phyloP scores from a whole-genome alignment of 1,284 basidiomycete species.

The Neolentinus lepideus region DNA sequence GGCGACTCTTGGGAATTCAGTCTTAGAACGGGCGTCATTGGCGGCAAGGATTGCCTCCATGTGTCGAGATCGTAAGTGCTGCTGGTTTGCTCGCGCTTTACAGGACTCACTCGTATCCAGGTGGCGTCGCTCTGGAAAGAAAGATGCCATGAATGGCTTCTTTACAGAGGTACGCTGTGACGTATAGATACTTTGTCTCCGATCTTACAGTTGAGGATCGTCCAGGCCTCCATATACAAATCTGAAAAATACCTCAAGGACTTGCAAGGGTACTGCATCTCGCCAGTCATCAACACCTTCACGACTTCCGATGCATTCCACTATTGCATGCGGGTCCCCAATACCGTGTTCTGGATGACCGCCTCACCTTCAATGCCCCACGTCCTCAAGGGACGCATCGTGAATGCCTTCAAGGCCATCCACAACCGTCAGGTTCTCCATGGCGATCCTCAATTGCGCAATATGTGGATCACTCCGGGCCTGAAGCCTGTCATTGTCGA shows the following conservation, averaged over 20 bases:
- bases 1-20: background rate
- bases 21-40: background rate
- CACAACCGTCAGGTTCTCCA: slow-evolving; percentile 45
- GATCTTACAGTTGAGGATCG: background rate
- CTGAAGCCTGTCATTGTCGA: slow-evolving; percentile 48
- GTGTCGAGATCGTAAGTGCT: background rate
- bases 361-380: slow-evolving; percentile 45
- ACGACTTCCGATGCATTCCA: slow-evolving; percentile 10
- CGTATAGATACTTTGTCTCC: background rate
- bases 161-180: background rate
- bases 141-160: background rate
- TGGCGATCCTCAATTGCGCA: slow-evolving; percentile 39
- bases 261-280: background rate
- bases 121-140: no score
- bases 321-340: slow-evolving; percentile 46
- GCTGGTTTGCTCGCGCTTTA: background rate
- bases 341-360: slow-evolving; percentile 48
- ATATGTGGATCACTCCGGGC: slow-evolving; percentile 53
- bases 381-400: slow-evolving; percentile 37
- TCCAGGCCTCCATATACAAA: background rate
- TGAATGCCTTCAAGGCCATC: slow-evolving; percentile 40
- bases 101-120: no score
- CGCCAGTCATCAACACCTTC: background rate
- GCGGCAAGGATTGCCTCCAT: background rate
- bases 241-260: background rate